These are phyloP conservation scores for Alternaria burnsii DNA, from an alignment of 2,329 filamentous ascomycete genomes.

Conservation along the genomic window DNA sequence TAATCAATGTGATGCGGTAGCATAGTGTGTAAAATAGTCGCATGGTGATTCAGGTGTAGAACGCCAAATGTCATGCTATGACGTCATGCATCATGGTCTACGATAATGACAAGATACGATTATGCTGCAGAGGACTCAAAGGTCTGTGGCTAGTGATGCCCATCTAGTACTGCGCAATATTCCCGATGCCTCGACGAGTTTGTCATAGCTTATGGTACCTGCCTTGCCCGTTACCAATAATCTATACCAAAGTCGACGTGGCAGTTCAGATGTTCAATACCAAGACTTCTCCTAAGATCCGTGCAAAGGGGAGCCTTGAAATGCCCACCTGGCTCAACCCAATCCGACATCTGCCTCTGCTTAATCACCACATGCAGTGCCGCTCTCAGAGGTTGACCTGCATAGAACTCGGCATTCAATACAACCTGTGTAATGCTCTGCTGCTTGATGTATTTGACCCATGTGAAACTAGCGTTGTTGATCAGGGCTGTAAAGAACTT, in stretches of 20 bases:
- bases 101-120: neutral
- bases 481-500: neutral
- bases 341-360: neutral
- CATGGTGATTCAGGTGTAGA: neutral
- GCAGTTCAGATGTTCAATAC: neutral
- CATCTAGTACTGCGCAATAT: neutral
- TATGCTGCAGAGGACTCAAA: neutral
- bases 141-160: neutral
- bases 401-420: neutral
- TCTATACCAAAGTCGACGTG: neutral
- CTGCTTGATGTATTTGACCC: conserved; percentile 3
- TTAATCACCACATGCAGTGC: conserved; percentile 1
- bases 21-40: neutral
- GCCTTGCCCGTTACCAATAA: neutral
- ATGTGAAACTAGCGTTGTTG: neutral
- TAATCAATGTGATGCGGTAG: neutral
- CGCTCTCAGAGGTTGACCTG: neutral
- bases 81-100: neutral
- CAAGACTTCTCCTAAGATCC: neutral
- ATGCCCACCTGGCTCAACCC: neutral
- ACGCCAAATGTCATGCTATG: neutral
- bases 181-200: neutral
- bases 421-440: conserved; percentile 8
- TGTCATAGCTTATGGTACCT: neutral
- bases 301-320: neutral